Base-by-base conservation (phyloP, 192 early-diverging fungal genomes). In the Coemansia sp. region DNA sequence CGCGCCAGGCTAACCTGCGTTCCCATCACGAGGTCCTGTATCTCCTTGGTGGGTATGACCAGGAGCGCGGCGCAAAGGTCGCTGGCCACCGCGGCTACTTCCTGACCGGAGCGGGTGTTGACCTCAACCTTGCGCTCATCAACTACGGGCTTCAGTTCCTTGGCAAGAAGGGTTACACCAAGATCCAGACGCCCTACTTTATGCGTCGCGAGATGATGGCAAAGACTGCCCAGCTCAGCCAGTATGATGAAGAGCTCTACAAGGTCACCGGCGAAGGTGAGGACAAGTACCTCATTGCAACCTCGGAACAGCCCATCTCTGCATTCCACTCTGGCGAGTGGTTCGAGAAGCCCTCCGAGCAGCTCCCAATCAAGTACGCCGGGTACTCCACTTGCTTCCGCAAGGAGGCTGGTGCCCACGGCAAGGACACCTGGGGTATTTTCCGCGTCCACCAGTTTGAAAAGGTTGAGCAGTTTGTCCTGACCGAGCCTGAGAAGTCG, bases 361-460 rank as follows among this genome's bases (percentile, higher is more conserved):
- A 99, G 67, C 81, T 99, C 45, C 97, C 97, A 18, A 78, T 89
- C 67, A 89, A 87, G 82, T 88, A 95, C 71, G 97, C 95, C 27
- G 97, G 97, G 34, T 90, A 90, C 76, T 97, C 95, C 43, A 97
- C 97, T 39, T 98, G 95, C 80, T 99, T 99, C 89, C 91, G 97
- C 55, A 99, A 99, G 71, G 97, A 99, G 82, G 97, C 97, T 27
- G 97, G 97, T 55, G 91, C 94, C 0, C 91, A 92, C 67, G 97
- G 97, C 49, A 85, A 92, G 60, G 97, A 99, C 69, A 98, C 91
- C 18, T 93, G 93, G 95, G 97, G 97, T 54, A 91, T 97, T 62
- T 99, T 99, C 88, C 91, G 97, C 46, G 95, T 99, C 24, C 97
- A 99, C 79, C 97, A 99, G 86, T 99, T 99, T 67, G 97, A 99